Conservation (phyloP, 177 flowering plant genomes). For the Vitis hybrid region DNA sequence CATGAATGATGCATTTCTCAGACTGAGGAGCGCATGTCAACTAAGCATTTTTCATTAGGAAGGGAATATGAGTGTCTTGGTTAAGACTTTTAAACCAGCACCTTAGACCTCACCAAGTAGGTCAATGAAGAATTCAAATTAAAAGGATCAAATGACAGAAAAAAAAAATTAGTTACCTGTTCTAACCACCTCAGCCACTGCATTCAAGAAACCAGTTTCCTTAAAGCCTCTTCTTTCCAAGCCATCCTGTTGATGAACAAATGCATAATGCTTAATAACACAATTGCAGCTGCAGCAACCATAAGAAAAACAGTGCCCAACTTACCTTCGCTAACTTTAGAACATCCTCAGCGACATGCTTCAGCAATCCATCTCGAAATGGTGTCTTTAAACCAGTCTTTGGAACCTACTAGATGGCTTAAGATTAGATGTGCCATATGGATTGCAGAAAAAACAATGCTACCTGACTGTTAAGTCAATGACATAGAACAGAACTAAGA, state of each 20-base stretch:
- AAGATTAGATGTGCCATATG: constrained; percentile 8
- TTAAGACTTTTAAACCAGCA: too few relatives aligned
- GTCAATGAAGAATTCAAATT: not conserved
- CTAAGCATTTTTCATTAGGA: too few relatives aligned
- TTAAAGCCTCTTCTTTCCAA: constrained; percentile 93
- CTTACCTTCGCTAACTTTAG: constrained; percentile 76
- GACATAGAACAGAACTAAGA: not conserved
- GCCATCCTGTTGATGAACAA: constrained; percentile 66
- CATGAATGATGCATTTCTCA: too few relatives aligned
- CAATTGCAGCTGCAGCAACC: not conserved
- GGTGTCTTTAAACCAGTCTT: constrained; percentile 86
- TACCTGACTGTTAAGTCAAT: not conserved
- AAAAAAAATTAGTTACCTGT: constrained; percentile 50
- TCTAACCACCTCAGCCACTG: constrained; percentile 78
- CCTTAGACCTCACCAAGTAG: not conserved
- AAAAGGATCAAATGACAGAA: not conserved
- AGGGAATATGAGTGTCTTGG: too few relatives aligned
- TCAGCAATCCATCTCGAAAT: constrained; percentile 84
- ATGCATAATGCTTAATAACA: not conserved
- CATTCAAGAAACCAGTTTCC: constrained; percentile 88
- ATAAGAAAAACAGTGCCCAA: not conserved
- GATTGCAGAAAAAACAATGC: not conserved
- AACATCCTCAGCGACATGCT: constrained; percentile 89
- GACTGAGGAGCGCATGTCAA: too few relatives aligned
- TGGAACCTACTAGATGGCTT: constrained; percentile 56